These are phyloP conservation scores for Podaxis sp. DNA, from an alignment of 768 basidiomycete species.

Conservation along the genomic window DNA sequence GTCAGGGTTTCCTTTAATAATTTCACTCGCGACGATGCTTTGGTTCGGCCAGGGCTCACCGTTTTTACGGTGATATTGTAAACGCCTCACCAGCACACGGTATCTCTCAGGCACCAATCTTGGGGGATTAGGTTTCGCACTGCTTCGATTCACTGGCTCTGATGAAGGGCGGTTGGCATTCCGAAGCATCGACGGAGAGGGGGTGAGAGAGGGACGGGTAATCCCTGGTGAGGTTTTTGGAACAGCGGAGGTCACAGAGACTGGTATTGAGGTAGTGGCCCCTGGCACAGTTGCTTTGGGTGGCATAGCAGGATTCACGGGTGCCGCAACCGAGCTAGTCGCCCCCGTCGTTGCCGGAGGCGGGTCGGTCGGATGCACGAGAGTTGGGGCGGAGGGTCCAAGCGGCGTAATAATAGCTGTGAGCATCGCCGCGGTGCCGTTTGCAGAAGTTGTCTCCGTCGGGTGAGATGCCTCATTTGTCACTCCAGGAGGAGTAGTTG, in stretches of 20 bases:
- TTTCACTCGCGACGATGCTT: constrained; percentile 1
- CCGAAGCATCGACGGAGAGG: too few species aligned
- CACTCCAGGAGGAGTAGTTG: neutral
- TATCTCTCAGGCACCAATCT: neutral
- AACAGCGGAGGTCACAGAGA: neutral
- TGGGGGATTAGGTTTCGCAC: neutral
- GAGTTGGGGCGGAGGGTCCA: neutral
- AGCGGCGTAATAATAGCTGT: neutral
- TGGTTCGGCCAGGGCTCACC: constrained; percentile 8
- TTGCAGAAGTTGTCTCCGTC: neutral
- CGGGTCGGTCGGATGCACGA: neutral
- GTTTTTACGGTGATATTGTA: constrained; percentile 8
- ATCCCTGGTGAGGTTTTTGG: neutral
- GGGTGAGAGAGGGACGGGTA: neutral
- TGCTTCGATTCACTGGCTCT: neutral
- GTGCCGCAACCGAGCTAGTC: neutral
- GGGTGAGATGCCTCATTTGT: neutral
- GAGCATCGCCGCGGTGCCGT: neutral
- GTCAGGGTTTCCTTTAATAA: constrained; percentile 6
- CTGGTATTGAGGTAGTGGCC: neutral
- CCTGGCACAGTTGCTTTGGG: neutral
- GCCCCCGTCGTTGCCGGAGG: neutral
- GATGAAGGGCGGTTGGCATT: neutral
- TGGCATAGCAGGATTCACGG: neutral
- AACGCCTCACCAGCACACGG: constrained; percentile 7